A percentile compares a stretch with the other conserved stretches of the same genome.
These are phyloP conservation scores for Aspergillus transmontanensis DNA, from an alignment of 2,329 filamentous ascomycete genomes.

Conservation along the genomic window DNA sequence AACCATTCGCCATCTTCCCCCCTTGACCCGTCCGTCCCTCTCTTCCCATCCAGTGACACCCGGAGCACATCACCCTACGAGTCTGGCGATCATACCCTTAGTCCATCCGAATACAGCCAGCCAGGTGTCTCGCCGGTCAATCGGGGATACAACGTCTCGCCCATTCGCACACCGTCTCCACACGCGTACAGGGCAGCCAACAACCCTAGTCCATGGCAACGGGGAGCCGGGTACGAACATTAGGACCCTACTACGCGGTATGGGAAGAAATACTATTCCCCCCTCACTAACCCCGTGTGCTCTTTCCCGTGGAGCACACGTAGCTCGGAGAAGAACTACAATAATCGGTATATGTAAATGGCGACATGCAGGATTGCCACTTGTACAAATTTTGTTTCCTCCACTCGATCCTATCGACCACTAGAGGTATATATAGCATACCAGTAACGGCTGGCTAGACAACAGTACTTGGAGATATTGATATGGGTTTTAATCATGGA, in stretches of 20 bases:
- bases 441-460: background rate
- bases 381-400: background rate
- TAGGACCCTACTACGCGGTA: background rate
- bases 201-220: slow-evolving; percentile 63
- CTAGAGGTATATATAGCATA: background rate
- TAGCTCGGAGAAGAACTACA: background rate
- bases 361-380: background rate
- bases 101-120: background rate
- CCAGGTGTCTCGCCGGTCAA: background rate
- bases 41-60: background rate
- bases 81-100: background rate
- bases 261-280: background rate
- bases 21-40: background rate
- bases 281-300: background rate
- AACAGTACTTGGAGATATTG: background rate
- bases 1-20: background rate
- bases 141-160: background rate
- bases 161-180: slow-evolving; percentile 29
- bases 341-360: background rate
- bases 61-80: background rate
- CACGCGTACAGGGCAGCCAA: slow-evolving; percentile 46
- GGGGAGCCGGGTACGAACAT: slow-evolving; percentile 63
- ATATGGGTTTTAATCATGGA: background rate
- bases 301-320: background rate
- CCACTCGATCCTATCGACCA: background rate